Conservation (phyloP, 2,329 filamentous ascomycete genomes). For the Pestalotiopsis sp. region DNA sequence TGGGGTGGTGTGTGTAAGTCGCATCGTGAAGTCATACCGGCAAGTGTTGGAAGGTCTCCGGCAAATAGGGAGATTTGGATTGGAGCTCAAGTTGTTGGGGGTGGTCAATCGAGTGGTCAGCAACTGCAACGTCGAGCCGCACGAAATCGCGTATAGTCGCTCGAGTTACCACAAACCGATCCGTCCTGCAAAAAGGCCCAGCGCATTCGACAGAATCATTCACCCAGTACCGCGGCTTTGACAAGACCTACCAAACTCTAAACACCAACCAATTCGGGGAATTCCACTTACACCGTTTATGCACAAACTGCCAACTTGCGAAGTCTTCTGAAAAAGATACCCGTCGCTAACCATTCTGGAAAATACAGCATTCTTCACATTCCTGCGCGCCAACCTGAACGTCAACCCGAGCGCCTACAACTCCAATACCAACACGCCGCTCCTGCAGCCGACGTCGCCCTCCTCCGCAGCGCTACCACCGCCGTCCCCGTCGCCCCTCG, state of each 20-base stretch:
- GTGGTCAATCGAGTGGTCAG: not conserved
- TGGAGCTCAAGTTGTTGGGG: not conserved
- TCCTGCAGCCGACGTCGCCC: constrained; percentile 55
- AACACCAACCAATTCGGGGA: not conserved
- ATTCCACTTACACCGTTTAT: not conserved
- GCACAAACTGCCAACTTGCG: not conserved
- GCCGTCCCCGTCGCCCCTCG: constrained; percentile 39
- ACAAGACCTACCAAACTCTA: not conserved
- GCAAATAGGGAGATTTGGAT: not conserved
- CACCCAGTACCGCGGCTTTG: not conserved
- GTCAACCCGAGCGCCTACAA: constrained; percentile 64
- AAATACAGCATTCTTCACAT: constrained; percentile 77
- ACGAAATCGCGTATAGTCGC: not conserved
- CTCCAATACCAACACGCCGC: constrained; percentile 67
- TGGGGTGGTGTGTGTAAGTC: constrained; percentile 20
- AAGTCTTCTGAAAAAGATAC: constrained; percentile 1
- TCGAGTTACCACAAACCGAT: not conserved
- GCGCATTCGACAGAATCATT: not conserved
- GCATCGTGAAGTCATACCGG: constrained; percentile 14
- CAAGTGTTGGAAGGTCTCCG: not conserved
- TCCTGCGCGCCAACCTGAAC: constrained; percentile 78
- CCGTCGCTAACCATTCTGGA: constrained; percentile 19
- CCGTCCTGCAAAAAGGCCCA: not conserved
- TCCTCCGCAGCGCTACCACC: constrained; percentile 39
- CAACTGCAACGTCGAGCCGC: not conserved